Evolutionary conservation across 352 stramenopile species (phyloP).

Genomic region (Phytophthora multivora): DNA sequence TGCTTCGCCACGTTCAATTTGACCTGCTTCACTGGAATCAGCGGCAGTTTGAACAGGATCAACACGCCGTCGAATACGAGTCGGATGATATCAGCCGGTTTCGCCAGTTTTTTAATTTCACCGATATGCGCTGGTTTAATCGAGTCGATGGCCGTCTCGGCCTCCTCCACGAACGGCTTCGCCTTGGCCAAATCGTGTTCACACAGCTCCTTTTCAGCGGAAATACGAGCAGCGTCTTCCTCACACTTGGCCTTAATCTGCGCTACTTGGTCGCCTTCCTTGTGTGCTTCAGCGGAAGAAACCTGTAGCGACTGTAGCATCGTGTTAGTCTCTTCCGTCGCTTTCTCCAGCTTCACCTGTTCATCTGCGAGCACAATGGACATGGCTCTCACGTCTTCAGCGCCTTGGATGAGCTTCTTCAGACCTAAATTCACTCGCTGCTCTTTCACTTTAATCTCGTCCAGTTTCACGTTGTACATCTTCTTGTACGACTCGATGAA

Average conservation of each 20-base stretch:
- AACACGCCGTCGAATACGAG: conserved; percentile 98
- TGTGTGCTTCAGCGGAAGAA: conserved; percentile 95
- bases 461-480: conserved; percentile 95
- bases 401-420: conserved; percentile 98
- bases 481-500: conserved; percentile 99
- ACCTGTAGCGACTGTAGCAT: conserved; percentile 97
- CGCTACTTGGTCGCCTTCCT: conserved; percentile 96
- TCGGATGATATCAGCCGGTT: conserved; percentile 98
- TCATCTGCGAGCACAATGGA: conserved; percentile 96
- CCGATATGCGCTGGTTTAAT: conserved; percentile 98
- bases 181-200: conserved; percentile 97
- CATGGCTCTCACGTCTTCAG: conserved; percentile 97
- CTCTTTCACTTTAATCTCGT: conserved; percentile 97
- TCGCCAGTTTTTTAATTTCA: conserved; percentile 98
- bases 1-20: conserved; percentile 97
- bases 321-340: conserved; percentile 96
- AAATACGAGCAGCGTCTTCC: conserved; percentile 95
- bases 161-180: conserved; percentile 97
- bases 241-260: conserved; percentile 98
- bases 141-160: conserved; percentile 97
- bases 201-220: conserved; percentile 95
- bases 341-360: conserved; percentile 96
- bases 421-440: conserved; percentile 96
- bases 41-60: conserved; percentile 95
- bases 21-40: conserved; percentile 91